phyloP scores from a whole-genome alignment of 2,329 filamentous ascomycete species.

The Colletotrichum liaoningense region DNA sequence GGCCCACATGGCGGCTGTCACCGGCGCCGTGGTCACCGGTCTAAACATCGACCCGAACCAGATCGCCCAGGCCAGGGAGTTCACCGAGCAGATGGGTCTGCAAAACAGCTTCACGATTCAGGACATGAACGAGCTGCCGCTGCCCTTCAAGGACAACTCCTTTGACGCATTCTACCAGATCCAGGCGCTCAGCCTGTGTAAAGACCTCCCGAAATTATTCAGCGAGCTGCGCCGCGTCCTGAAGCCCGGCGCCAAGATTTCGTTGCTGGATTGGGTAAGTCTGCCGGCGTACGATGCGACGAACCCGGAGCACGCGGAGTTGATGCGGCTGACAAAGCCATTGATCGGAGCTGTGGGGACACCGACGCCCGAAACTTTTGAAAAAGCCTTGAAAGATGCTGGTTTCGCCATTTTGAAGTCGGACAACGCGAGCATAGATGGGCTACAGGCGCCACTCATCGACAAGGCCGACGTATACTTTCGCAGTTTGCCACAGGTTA shows the following conservation, averaged over 20 bases:
- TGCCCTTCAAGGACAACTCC: conserved; percentile 59
- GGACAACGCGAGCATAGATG: conserved; percentile 64
- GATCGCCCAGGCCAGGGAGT: conserved; percentile 56
- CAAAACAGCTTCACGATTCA: conserved; percentile 59
- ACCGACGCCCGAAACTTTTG: conserved; percentile 59
- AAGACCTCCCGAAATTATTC: conserved; percentile 58
- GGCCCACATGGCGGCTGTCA: conserved; percentile 62
- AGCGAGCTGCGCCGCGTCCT: conserved; percentile 60
- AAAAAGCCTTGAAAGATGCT: conserved; percentile 56
- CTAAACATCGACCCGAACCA: conserved; percentile 67
- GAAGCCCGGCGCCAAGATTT: conserved; percentile 62
- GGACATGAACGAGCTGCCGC: conserved; percentile 63
- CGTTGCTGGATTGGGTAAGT: conserved; percentile 65
- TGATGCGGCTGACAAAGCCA: conserved; percentile 66
- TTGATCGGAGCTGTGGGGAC: conserved; percentile 66
- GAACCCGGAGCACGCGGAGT: conserved; percentile 58
- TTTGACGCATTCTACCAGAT: conserved; percentile 68
- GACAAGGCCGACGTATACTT: conserved; percentile 67
- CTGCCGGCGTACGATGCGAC: conserved; percentile 59
- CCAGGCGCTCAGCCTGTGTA: conserved; percentile 66
- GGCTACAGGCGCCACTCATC: conserved; percentile 63
- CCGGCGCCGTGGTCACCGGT: conserved; percentile 60
- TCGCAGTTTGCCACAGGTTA: conserved; percentile 59
- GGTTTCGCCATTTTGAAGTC: conserved; percentile 60
- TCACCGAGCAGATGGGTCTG: conserved; percentile 56